Base-by-base conservation (phyloP, 2,329 filamentous ascomycete species). In the Thermothelomyces thermophilus region DNA sequence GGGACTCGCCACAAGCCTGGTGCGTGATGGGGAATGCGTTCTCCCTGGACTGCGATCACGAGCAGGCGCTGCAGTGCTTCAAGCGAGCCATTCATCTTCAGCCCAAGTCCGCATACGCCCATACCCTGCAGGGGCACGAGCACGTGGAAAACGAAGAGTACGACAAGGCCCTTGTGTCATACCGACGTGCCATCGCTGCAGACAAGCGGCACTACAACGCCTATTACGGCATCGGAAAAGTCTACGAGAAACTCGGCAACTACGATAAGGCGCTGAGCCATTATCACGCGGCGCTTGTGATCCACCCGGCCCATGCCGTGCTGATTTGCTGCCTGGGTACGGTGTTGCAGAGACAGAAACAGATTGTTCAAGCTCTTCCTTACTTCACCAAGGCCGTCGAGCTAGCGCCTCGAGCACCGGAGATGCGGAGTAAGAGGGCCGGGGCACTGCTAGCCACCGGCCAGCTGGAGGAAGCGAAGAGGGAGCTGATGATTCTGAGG, bases 91-190 rank as follows among this genome's bases (percentile, higher is more conserved):
- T 90, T 0, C 90, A 97, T 65, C 70, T 98, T 2, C 82, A 96
- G 63, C 83, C 89, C 6, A 85, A 83, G 50, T 96, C 97, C 66
- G 90, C 93, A 1, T 98, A 98, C 64, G 91, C 90, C 1, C 96
- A 91, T 66, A 97, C 93, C 0, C 71, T 98, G 3, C 91, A 97
- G 66, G 93, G 93, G 1, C 93, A 98, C 65, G 93, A 98, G 64
- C 89, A 95, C 64, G 85, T 97, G 39, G 81, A 87, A 31, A 97
- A 96, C 58, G 94, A 98, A 68, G 94, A 98, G 66, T 96, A 93
- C 63, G 91, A 97, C 64, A 95, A 95, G 65, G 93, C 93, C 0
- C 78, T 95, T 39, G 82, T 84, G 34, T 85, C 89, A 2, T 98
- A 96, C 67, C 82, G 94, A 30, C 81, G 84, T 46, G 90, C 89